Base-by-base conservation (phyloP, 176 grass and related monocot genomes). In the Oryza australiensis region DNA sequence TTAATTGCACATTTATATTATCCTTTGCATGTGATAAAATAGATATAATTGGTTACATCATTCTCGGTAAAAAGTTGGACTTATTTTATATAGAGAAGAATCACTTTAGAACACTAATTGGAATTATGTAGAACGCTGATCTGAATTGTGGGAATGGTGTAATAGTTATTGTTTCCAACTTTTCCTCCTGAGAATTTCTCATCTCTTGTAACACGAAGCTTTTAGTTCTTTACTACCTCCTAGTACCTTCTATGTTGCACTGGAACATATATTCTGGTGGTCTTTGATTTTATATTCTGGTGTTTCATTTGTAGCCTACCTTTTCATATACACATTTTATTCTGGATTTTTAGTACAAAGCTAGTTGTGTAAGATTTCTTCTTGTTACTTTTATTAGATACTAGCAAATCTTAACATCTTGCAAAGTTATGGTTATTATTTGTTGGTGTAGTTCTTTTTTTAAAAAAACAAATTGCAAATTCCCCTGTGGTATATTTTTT, bases 311-410 rank as follows among this genome's bases (percentile, higher is more conserved):
- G 14, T 29, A 28, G 9, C 70, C 22, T 53, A 48, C 8, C 0
- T 51, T 82, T 74, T 74, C 41, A 37, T 15, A 49, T 66, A 18
- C 1, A 9, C 37, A 34, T 73, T 12, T 46, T 32, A 32, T 32
- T 32, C 22, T 27, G 1, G 7, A 22, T 23, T 51, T 82, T 66
- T 53, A 9, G 27, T 57, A 45, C 66, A 30, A 75, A 66, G 9
- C n/a, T 64, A 53, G 20, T 48, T 64, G 20, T 48, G n/a, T 30
- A 65, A 34, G 7, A 64, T 3, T 34, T 18, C 37, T 46, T 64
- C 38, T 12, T 24, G 26, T 64, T 73, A 9, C 55, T 72, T 4
- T 73, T 73, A 73, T 72, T 30, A 72, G 26, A 62, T 23, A 81
- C 26, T 28, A 72, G 3, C 9, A 72, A 20, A 49, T 49, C 26